Evolutionary conservation across 305 asterid genomes (phyloP).

Genomic region (Fraxinus paxiana): DNA sequence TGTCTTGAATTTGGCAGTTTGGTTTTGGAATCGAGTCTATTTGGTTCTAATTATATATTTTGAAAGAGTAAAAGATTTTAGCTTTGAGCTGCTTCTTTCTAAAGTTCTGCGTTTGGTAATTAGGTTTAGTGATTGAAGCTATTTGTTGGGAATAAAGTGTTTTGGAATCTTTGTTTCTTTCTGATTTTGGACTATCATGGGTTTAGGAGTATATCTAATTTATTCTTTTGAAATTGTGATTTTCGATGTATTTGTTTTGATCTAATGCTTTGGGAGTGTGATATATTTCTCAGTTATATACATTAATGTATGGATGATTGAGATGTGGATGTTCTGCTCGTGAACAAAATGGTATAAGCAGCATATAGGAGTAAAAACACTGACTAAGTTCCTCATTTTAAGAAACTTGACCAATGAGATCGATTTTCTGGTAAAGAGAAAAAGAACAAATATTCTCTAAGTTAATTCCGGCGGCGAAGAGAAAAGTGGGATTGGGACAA

Average conservation of each 20-base stretch:
- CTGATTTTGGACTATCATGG: neutral
- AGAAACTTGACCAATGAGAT: neutral
- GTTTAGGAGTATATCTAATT: neutral
- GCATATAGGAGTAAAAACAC: neutral
- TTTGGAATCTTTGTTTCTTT: neutral
- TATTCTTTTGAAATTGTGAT: neutral
- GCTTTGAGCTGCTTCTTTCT: neutral
- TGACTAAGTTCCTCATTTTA: neutral
- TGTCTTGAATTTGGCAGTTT: neutral
- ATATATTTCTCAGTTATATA: neutral
- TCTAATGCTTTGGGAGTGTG: neutral
- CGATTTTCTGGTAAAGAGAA: neutral
- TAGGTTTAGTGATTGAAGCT: neutral
- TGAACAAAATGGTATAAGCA: neutral
- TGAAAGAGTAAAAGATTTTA: neutral
- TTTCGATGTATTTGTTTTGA: neutral
- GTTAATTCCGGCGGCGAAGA: neutral
- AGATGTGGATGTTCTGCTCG: neutral
- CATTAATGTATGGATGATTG: neutral
- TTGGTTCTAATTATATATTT: neutral
- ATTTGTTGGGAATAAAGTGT: neutral
- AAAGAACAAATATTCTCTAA: neutral
- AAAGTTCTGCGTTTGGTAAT: neutral
- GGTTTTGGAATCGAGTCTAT: conserved; percentile 8
- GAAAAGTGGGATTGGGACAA: neutral